Evolutionary conservation across 495 filamentous ascomycete species (phyloP).

Genomic region (Penicillium desertorum): DNA sequence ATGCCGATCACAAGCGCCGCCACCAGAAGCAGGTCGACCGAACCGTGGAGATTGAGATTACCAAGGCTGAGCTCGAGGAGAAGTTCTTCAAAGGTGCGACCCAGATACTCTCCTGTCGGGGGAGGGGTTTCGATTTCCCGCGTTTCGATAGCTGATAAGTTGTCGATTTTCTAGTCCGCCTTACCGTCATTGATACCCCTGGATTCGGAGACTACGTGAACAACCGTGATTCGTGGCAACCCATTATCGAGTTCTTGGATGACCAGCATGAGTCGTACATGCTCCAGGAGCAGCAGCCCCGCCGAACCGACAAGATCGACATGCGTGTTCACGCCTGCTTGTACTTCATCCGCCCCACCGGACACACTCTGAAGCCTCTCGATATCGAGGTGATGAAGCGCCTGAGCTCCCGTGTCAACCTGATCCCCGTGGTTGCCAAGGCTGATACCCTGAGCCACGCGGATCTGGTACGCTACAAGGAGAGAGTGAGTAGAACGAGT

Average conservation of each 20-base stretch:
- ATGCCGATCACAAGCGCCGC: conserved; percentile 96
- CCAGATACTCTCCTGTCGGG: neutral
- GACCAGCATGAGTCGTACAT: conserved; percentile 99
- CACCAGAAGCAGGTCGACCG: conserved; percentile 99
- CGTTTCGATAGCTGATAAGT: conserved; percentile 17
- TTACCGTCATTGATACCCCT: conserved; percentile 98
- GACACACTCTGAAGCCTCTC: conserved; percentile 96
- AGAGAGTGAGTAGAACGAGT: conserved; percentile 60
- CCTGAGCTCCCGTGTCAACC: conserved; percentile 92
- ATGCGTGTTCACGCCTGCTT: conserved; percentile 97
- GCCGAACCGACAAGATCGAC: conserved; percentile 96
- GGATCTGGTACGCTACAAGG: conserved; percentile 90
- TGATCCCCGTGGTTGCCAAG: conserved; percentile 98
- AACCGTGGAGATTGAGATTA: conserved; percentile 99
- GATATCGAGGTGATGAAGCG: conserved; percentile 99
- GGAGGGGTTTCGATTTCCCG: neutral
- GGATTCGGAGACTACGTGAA: conserved; percentile 99
- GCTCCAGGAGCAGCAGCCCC: conserved; percentile 99
- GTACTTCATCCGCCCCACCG: conserved; percentile 98
- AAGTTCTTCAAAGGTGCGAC: conserved; percentile 98
- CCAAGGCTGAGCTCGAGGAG: conserved; percentile 98
- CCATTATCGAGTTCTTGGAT: conserved; percentile 99
- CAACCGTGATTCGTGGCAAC: conserved; percentile 99
- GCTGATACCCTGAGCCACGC: conserved; percentile 93
- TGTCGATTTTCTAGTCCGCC: conserved; percentile 65